Base-by-base conservation (phyloP, 495 filamentous ascomycete species). In the Lineolata rhizophorae region DNA sequence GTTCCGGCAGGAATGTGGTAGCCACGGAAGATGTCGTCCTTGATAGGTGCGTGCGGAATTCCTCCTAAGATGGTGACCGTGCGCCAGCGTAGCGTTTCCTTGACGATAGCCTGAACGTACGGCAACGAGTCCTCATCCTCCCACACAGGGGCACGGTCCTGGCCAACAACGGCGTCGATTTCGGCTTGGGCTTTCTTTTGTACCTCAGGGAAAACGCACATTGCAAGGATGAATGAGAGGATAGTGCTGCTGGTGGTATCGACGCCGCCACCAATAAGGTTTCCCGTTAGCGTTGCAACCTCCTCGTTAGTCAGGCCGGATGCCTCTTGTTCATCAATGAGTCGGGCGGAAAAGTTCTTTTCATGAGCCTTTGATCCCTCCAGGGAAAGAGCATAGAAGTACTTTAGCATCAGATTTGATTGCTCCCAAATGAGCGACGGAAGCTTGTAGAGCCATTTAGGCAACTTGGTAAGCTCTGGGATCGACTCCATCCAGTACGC, bases 151-250 rank as follows among this genome's bases (percentile, higher is more conserved):
- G 61, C 44, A 17, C 35, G 36, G 0, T 38, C 28, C 0, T 32
- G 19, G 1, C 64, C 61, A 2, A 66, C 41, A 2, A 70, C 57
- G 9, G 43, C 37, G 40, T 73, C 67, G 25, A 77, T 48, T 40
- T 76, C 68, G 5, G 53, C 60, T 38, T 67, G 67, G 2, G 67
- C 67, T 18, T 58, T 62, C 13, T 44, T 40, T 31, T 65, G 62
- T 0, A 60, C 60, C 0, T 61, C 50, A 0, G 65, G 64, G 39
- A 50, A 61, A 2, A 62, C 18, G 0, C 42, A 48, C 54, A 65
- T 60, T 4, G 58, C 61, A 0, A 61, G 40, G 43, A 62, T 53
- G 35, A 67, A 61, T 16, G 45, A 38, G 10, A 29, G 35, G 0
- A 61, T 20, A 1, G 56, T 34, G 0, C 54, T 50, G 8, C 57